Evolutionary conservation across 306 rosid genomes (phyloP).

Genomic region (Trichosanthes truncata): DNA sequence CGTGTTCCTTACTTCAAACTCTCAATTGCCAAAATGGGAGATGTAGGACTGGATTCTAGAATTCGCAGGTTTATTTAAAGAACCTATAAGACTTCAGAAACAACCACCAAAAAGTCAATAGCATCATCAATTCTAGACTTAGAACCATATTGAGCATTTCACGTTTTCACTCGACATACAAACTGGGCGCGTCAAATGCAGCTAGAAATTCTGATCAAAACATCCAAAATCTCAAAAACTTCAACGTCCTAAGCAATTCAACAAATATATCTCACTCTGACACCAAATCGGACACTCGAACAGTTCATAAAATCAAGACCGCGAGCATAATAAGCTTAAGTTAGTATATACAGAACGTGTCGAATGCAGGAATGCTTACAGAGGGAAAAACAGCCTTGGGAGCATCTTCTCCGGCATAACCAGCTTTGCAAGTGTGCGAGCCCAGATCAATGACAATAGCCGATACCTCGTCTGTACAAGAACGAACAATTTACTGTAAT

Average conservation of each 20-base stretch:
- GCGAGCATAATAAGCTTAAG: background rate
- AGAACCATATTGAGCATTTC: background rate
- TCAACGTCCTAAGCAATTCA: background rate
- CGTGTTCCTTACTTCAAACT: background rate
- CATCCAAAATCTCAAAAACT: background rate
- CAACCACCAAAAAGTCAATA: background rate
- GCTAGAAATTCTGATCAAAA: background rate
- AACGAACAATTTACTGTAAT: background rate
- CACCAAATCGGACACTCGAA: background rate
- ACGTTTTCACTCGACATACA: background rate
- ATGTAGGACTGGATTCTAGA: background rate
- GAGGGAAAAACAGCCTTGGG: conserved; percentile 98
- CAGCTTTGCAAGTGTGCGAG: conserved; percentile 96
- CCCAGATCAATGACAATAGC: conserved; percentile 90
- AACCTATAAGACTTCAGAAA: background rate
- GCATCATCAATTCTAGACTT: background rate
- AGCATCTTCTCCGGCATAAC: conserved; percentile 97
- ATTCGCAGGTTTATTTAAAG: background rate
- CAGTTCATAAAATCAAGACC: background rate
- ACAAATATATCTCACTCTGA: background rate
- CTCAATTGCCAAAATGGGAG: background rate
- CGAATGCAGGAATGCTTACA: conserved; percentile 29
- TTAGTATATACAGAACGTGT: background rate
- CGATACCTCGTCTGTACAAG: conserved; percentile 73
- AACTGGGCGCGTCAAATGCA: background rate